Conservation (phyloP, 2,329 filamentous ascomycete species). For the Phialophora verrucosa region DNA sequence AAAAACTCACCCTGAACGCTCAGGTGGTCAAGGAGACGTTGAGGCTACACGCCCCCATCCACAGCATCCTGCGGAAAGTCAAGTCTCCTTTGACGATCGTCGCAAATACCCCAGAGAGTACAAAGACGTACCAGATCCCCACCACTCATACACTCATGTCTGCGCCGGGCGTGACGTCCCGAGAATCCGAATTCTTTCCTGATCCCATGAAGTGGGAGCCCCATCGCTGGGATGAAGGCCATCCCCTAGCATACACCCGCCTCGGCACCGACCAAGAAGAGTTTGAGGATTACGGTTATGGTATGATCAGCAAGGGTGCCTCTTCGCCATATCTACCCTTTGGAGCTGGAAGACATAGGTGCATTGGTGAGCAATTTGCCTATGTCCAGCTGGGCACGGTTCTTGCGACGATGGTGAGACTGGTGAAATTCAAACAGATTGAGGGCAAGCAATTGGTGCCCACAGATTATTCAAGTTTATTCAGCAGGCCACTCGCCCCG, state of each 20-base stretch:
- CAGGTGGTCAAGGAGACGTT: slow-evolving; percentile 75
- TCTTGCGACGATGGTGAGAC: slow-evolving; percentile 73
- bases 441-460: slow-evolving; percentile 73
- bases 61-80: slow-evolving; percentile 74
- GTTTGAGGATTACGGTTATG: slow-evolving; percentile 92
- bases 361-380: slow-evolving; percentile 96
- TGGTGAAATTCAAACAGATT: slow-evolving; percentile 79
- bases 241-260: slow-evolving; percentile 58
- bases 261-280: slow-evolving; percentile 64
- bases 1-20: slow-evolving; percentile 65
- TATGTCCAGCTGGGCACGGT: slow-evolving; percentile 92
- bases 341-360: slow-evolving; percentile 88
- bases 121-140: slow-evolving; percentile 76
- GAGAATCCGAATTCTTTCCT: slow-evolving; percentile 76
- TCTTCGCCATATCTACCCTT: slow-evolving; percentile 92
- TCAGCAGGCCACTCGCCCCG: slow-evolving; percentile 69
- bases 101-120: slow-evolving; percentile 66
- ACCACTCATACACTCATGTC: slow-evolving; percentile 80
- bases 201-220: slow-evolving; percentile 85
- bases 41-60: slow-evolving; percentile 72
- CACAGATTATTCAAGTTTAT: slow-evolving; percentile 71
- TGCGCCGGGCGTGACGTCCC: slow-evolving; percentile 80
- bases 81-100: slow-evolving; percentile 67
- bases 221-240: slow-evolving; percentile 79
- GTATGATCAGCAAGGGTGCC: slow-evolving; percentile 87